Conservation (phyloP, 345 rosid species). For the Sisymbrium irio region DNA sequence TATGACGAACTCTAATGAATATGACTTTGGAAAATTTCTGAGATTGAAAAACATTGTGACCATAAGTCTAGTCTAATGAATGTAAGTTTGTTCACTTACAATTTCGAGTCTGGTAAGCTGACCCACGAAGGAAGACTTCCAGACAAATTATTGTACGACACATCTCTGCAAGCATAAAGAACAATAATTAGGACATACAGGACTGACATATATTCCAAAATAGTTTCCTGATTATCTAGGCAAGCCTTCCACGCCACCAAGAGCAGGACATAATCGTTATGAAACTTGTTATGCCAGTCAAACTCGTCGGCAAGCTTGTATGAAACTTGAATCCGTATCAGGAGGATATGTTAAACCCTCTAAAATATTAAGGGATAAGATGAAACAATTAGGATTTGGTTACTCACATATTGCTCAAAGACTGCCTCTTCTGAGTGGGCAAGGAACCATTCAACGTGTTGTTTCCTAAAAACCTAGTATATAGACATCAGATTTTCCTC, state of each 20-base stretch:
- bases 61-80: not conserved
- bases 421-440: conserved; percentile 44
- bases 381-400: not conserved
- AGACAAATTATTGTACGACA: conserved; percentile 62
- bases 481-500: conserved; percentile 9
- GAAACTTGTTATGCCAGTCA: not conserved
- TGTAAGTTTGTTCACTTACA: conserved; percentile 41
- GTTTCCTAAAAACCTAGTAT: conserved; percentile 51
- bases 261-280: not conserved
- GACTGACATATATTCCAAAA: not conserved
- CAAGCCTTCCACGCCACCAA: conserved; percentile 5
- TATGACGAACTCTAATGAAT: not conserved
- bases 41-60: not conserved
- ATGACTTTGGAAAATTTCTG: not conserved
- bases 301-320: not conserved
- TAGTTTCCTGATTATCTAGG: not conserved
- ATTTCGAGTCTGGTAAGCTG: conserved; percentile 35
- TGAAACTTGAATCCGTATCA: not conserved
- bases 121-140: conserved; percentile 79
- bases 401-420: conserved; percentile 60
- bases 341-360: conserved; percentile 4
- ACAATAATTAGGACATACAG: not conserved
- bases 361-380: not conserved
- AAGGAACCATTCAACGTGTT: conserved; percentile 51
- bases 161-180: conserved; percentile 51